These are phyloP conservation scores for Linnemannia exigua DNA, from an alignment of 192 early-diverging fungal genomes.

Conservation along the genomic window DNA sequence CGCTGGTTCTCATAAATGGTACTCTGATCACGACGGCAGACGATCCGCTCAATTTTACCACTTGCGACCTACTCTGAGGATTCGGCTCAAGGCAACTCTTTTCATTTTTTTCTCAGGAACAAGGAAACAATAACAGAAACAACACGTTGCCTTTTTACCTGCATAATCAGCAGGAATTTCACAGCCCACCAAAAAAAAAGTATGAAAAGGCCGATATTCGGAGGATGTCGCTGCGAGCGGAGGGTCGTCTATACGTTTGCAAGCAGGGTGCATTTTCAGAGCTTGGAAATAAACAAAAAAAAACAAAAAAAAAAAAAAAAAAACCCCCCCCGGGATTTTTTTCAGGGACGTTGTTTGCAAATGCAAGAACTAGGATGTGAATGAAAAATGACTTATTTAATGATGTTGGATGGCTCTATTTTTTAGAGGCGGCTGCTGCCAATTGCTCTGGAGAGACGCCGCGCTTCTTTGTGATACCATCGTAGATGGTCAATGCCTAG, in stretches of 20 bases:
- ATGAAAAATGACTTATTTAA: background rate
- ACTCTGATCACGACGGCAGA: background rate
- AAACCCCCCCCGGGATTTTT: background rate
- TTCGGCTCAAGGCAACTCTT: background rate
- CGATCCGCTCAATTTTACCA: background rate
- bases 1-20: slow-evolving; percentile 70
- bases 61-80: background rate
- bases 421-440: background rate
- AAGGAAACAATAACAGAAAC: background rate
- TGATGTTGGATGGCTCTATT: background rate
- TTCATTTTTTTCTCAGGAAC: background rate
- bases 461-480: slow-evolving; percentile 60
- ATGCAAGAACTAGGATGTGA: too few relatives aligned
- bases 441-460: background rate
- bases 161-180: background rate
- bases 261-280: background rate
- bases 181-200: background rate
- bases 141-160: background rate
- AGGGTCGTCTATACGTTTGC: background rate
- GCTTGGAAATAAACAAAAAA: background rate
- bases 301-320: background rate
- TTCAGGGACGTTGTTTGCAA: background rate
- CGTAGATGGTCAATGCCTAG: slow-evolving; percentile 62
- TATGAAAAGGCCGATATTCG: background rate
- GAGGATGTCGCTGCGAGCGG: background rate